Base-by-base conservation (phyloP, 345 rosid genomes). In the Limnanthes douglasii region DNA sequence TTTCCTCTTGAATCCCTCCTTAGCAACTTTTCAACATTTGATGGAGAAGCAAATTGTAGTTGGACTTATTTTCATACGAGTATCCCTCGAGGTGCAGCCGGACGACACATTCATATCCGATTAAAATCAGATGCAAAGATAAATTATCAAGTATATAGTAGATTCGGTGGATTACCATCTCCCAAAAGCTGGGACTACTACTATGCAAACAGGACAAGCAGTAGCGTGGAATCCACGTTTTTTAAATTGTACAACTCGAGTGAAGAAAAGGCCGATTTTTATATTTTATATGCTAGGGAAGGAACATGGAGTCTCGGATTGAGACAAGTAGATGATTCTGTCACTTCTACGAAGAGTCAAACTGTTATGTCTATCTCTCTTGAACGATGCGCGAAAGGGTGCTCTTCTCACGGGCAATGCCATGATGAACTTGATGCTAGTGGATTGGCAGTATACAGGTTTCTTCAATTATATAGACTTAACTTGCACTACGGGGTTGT, bases 401-500 rank as follows among this genome's bases (percentile, higher is more conserved):
- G 95, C 64, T 90, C 92, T 17, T 70, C 56, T 59, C 75, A 72
- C 51, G 98, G 98, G 62, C 52, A 48, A 1, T 90, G 98, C 69
- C 62, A 53, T 64, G 59, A 34, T 41, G 63, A 79, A 64, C 56
- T 79, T 24, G 98, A 90, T 43, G 85, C 92, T 26, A 79, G 92
- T 72, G 98, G 98, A 47, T 59, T 90, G 58, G 74, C 86, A 38
- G 63, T 75, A 13, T 90, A 75, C 77, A 79, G 97, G 97, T 76
- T 41, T 34, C 18, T 27, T 21, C 40, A 23, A n/a, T n/a, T n/a
- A 21, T 27, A 19, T 28, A 2, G 14, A 5, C 12, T 27, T 10
- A 11, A 0, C 36, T n/a, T n/a, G n/a, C n/a, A n/a, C n/a, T n/a
- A n/a, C n/a, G n/a, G n/a, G n/a, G n/a, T n/a, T n/a, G n/a, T n/a